Evolutionary conservation across 2,329 filamentous ascomycete species (phyloP), one percentile per base, ranked within the genome.

Genomic region (Curvularia spicifera): DNA sequence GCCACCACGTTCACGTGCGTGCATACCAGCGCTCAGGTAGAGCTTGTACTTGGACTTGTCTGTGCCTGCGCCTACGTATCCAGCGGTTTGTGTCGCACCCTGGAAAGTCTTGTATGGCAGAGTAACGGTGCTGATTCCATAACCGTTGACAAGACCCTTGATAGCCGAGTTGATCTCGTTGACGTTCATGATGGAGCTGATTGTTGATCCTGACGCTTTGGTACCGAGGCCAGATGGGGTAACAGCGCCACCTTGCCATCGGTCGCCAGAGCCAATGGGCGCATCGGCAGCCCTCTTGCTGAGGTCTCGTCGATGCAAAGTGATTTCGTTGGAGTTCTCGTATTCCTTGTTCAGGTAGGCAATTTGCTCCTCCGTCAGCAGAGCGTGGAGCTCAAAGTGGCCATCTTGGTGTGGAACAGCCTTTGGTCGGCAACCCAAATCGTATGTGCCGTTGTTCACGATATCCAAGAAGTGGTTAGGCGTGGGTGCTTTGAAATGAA

Each of bases 1-100:
- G 0, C 80, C 82, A 26, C 84, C 85, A 9, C 85, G 81, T 72
- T 87, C 85, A 24, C 85, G 82, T 8, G 85, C 83, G 64, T 87
- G 85, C 46, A 86, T 80, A 26, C 78, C 83, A 42, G 80, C 81
- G 57, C 82, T 82, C 56, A 87, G 73, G 67, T 83, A 84, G 28
- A 85, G 79, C 35, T 55, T 64, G 64, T 83, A 82, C 5, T 72
- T 72, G 37, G 75, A 72, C 50, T 77, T 77, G 62, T 78, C 76
- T n/a, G 73, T 76, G 22, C 77, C 76, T 18, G 78, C 78, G 22
- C 83, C 83, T 33, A 84, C 76, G 55, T 77, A 77, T n/a, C 68
- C 76, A 6, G 78, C 81, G 22, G 74, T 66, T 18, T 81, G 71
- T 3, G 71, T 71, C 3, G 76, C 75, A 24, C 78, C 77, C 45